Base-by-base conservation (phyloP, 768 basidiomycete genomes). In the Trametes cubensis region DNA sequence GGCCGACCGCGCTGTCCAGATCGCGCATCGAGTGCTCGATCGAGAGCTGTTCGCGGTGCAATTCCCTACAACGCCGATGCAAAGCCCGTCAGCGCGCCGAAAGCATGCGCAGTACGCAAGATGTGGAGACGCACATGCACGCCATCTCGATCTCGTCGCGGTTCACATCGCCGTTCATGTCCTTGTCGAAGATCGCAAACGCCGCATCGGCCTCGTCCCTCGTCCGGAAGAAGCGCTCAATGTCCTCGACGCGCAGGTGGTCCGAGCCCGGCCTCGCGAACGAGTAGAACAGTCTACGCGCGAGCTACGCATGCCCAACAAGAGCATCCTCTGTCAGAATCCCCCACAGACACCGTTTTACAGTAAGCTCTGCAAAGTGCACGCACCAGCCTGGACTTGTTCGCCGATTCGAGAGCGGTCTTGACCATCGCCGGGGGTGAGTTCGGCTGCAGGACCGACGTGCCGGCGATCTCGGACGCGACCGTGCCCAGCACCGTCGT, bases 11-110 rank as follows among this genome's bases (percentile, higher is more conserved):
- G 53, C 89, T 92, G 73, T 95, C 94, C 51, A 95, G 77, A 74
- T 95, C 92, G 46, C 86, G 81, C 93, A 97, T 92, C 6, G 88
- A 90, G 70, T 89, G 87, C 62, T 91, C 88, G 46, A 97, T 84
- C 20, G 89, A 88, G 41, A 93, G 75, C 61, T 94, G 86, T 70
- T 97, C 94, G 30, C 92, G 83, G 71, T 95, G 94, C 60, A 92
- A 82, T 42, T 92, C 88, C 73, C 90, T 88, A 66, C 60, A 62
- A 53, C 42, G 50, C 41, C 62, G 25, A 64, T 55, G 55, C 50
- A 21, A 25, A 56, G 18, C 41, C 34, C 34, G 34, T 34, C 34
- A 34, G 34, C 34, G 10, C 5, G 2, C 10, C 34, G 6, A 34
- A 34, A 34, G 11, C 34, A 6, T 34, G 34, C n/a, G 20, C 46